These are phyloP conservation scores for Schizosaccharomyces osmophilus DNA, from an alignment of 805 yeast genomes.

Conservation along the genomic window DNA sequence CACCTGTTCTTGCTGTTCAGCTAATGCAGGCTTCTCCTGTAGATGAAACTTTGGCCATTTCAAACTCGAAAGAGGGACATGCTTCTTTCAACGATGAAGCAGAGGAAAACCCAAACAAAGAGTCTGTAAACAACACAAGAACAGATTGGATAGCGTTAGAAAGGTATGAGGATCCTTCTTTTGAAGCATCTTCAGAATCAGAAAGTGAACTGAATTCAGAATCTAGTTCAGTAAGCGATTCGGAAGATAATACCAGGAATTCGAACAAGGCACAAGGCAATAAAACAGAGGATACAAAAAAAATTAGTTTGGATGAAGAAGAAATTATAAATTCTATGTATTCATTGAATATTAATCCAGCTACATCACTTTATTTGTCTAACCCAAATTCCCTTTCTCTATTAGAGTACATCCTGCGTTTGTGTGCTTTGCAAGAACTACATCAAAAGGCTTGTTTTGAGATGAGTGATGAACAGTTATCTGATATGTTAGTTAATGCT, in stretches of 20 bases:
- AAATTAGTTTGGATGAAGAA: not conserved
- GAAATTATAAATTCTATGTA: not conserved
- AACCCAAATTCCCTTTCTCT: conserved; percentile 19
- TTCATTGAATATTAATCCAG: not conserved
- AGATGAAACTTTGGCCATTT: not conserved
- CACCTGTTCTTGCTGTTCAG: conserved; percentile 47
- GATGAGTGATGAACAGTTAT: conserved; percentile 28
- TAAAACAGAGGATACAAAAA: not conserved
- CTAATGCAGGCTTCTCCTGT: conserved; percentile 7
- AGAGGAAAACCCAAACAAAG: conserved; percentile 16
- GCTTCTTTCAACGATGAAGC: conserved; percentile 7
- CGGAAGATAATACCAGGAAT: not conserved
- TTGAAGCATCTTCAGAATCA: not conserved
- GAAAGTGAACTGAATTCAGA: not conserved
- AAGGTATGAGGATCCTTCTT: not conserved
- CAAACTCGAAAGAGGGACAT: not conserved
- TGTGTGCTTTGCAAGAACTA: conserved; percentile 34
- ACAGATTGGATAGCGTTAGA: conserved; percentile 12
- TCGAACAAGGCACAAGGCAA: not conserved
- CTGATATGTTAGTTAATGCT: not conserved
- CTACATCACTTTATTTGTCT: not conserved
- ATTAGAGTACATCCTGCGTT: conserved; percentile 37
- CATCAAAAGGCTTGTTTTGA: conserved; percentile 30
- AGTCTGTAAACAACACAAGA: not conserved
- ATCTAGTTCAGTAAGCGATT: not conserved